Evolutionary conservation across 2,329 filamentous ascomycete species (phyloP), one percentile per base, ranked within the genome.

Genomic region (Cladosporium cucumerinum): DNA sequence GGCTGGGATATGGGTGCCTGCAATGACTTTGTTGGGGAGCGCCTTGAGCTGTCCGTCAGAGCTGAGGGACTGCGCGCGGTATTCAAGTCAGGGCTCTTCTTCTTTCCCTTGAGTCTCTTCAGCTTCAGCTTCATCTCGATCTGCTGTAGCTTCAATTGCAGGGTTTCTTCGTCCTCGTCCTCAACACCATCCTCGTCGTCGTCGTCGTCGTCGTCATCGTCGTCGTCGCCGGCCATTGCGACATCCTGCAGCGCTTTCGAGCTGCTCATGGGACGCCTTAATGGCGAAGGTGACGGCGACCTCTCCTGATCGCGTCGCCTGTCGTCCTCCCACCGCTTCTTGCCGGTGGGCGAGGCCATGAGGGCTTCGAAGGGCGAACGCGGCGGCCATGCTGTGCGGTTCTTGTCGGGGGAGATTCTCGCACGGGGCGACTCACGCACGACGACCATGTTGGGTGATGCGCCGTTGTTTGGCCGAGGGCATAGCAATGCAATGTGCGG

Each of bases 71-170:
- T 30, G 12, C 46, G 30, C 21, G 54, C 26, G 8, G 18, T 21
- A 14, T 51, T 34, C 14, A 10, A n/a, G 26, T 64, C 43, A 1
- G 60, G 49, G 43, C 34, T 70, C 64, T 71, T 72, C 62, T 68
- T 69, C 57, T 73, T 72, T 48, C 88, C 89, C 75, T 95, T 91
- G 16, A 98, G 80, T 73, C 89, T 93, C 78, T 97, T 98, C 69
- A 98, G 78, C 77, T 89, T 95, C 61, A 98, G 79, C 66, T 90
- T 89, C 7, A 93, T 92, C 77, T 98, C 89, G 65, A 99, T 96
- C 63, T 91, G 92, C 69, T 93, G 88, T 5, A 98, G 81, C 75
- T 96, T 89, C 67, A 99, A 80, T 73, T 96, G 87, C 36, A 98
- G 79, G 1, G 88, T 96, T 80, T 98, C 93, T 76, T 97, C 94